Conservation (phyloP, 805 yeast genomes). For the Candida nitratophila region DNA sequence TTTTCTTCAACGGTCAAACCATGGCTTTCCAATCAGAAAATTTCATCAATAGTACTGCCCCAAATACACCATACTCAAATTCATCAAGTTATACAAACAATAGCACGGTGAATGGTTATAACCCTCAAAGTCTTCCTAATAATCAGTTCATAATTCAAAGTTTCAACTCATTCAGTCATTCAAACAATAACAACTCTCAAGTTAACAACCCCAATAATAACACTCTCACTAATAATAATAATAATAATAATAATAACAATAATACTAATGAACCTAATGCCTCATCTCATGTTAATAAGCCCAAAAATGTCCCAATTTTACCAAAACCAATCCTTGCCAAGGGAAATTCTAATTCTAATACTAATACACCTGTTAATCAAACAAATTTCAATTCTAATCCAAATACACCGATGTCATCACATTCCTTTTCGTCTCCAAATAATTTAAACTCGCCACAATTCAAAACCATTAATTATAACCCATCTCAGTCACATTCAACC, state of each 20-base stretch:
- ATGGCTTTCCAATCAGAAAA: not conserved
- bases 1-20: not conserved
- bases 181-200: not conserved
- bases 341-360: constrained; percentile 6
- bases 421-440: not conserved
- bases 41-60: not conserved
- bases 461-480: not conserved
- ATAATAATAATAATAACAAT: not conserved
- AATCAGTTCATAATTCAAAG: not conserved
- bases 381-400: constrained; percentile 11
- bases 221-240: not conserved
- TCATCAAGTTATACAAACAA: too few species aligned
- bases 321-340: constrained; percentile 21
- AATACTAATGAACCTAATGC: not conserved
- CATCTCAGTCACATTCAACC: constrained; percentile 1
- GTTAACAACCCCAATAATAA: not conserved
- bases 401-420: constrained; percentile 11
- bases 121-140: constrained; percentile 4
- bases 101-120: not conserved
- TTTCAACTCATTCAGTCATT: not conserved
- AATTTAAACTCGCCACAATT: not conserved
- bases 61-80: not conserved
- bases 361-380: too few species aligned
- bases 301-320: constrained; percentile 27
- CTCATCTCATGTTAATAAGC: not conserved